Conservation (phyloP, 228 moss, liverwort and hornwort species). For the Sphagnum magellanicum region DNA sequence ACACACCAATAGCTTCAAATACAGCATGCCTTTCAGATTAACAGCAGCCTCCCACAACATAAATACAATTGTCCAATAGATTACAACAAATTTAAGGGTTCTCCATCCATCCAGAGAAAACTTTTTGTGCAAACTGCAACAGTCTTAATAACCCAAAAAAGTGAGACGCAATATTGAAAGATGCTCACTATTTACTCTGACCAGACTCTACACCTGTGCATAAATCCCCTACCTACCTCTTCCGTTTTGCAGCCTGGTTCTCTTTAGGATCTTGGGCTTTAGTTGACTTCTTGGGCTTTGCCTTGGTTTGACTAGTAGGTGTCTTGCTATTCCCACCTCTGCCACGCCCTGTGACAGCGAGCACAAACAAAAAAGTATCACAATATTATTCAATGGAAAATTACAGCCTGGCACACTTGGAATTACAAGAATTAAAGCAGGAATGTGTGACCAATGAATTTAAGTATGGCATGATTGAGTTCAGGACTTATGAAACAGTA, state of each 20-base stretch:
- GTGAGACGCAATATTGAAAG: too few relatives aligned
- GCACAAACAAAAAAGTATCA: not conserved
- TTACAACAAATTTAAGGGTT: too few relatives aligned
- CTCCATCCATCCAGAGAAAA: too few relatives aligned
- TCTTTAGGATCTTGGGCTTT: constrained; percentile 16
- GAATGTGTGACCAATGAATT: not conserved
- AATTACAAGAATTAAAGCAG: not conserved
- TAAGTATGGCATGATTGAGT: not conserved
- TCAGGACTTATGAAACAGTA: not conserved
- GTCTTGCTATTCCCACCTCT: constrained; percentile 20
- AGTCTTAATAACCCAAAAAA: too few relatives aligned
- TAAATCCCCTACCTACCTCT: constrained; percentile 22
- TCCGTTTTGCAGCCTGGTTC: constrained; percentile 33
- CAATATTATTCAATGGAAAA: too few relatives aligned
- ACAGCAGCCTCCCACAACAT: too few relatives aligned
- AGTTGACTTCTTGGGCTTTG: constrained; percentile 11
- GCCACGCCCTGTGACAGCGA: constrained; percentile 28
- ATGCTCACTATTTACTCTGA: too few relatives aligned
- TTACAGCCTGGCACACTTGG: not conserved
- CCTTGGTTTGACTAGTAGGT: constrained; percentile 21
- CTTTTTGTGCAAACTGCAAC: too few relatives aligned
- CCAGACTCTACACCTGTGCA: too few relatives aligned
- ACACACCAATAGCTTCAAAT: too few relatives aligned
- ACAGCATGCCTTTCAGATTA: too few relatives aligned
- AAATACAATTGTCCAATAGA: too few relatives aligned